A percentile compares a stretch with the other conserved stretches of the same genome.
Evolutionary conservation across 2,329 filamentous ascomycete species (phyloP).

Genomic region (Coniosporium uncinatum): DNA sequence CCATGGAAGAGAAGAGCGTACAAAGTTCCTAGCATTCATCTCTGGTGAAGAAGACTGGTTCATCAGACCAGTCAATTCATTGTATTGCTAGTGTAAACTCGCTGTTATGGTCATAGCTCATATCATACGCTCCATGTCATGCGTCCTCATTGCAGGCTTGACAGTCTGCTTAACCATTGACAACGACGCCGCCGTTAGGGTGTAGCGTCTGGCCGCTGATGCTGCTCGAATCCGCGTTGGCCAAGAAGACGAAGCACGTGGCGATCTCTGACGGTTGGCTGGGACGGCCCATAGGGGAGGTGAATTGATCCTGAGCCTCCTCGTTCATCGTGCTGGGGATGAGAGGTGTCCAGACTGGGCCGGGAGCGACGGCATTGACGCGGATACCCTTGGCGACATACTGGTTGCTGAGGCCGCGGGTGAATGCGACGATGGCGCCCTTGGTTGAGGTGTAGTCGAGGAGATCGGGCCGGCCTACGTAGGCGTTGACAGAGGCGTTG

Average conservation of each 20-base stretch:
- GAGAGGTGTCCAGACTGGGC: conserved; percentile 74
- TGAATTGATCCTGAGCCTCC: conserved; percentile 66
- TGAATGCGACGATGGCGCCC: conserved; percentile 76
- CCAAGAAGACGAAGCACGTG: conserved; percentile 77
- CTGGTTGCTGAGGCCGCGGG: conserved; percentile 71
- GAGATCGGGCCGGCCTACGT: conserved; percentile 73
- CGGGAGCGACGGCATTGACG: conserved; percentile 72
- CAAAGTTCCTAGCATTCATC: too few relatives aligned
- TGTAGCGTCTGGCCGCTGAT: conserved; percentile 71
- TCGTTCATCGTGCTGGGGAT: conserved; percentile 69
- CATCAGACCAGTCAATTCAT: too few relatives aligned
- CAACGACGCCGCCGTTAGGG: conserved; percentile 41
- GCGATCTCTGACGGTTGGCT: conserved; percentile 80
- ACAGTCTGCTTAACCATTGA: conserved; percentile 44
- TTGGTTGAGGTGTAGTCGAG: conserved; percentile 80
- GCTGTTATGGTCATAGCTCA: too few relatives aligned
- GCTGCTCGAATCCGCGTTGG: conserved; percentile 65
- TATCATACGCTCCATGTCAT: too few relatives aligned
- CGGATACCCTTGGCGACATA: conserved; percentile 66
- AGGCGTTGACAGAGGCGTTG: conserved; percentile 79
- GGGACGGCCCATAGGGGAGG: conserved; percentile 68
- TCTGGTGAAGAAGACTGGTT: too few relatives aligned
- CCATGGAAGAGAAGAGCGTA: too few relatives aligned
- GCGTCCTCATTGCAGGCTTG: too few relatives aligned
- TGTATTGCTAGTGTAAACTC: too few relatives aligned